Evolutionary conservation across 2,329 filamentous ascomycete genomes (phyloP).

Genomic region (Colletotrichum somersetense): DNA sequence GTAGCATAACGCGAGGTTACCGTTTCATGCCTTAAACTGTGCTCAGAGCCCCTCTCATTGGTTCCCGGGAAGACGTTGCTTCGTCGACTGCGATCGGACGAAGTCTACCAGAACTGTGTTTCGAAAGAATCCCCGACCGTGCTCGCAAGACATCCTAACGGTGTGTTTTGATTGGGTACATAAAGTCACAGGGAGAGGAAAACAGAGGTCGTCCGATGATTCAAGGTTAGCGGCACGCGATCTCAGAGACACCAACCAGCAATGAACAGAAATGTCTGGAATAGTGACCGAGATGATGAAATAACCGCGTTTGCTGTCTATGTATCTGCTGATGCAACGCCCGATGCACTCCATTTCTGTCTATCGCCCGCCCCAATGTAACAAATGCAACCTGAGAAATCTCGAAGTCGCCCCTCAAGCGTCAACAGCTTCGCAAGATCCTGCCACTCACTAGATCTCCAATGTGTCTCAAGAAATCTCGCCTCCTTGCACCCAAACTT

Average conservation of each 20-base stretch:
- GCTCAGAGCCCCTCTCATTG: neutral
- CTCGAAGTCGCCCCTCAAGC: neutral
- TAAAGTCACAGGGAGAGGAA: neutral
- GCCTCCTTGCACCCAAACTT: neutral
- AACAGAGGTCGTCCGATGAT: neutral
- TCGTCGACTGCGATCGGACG: neutral
- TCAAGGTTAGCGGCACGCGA: neutral
- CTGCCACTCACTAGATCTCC: neutral
- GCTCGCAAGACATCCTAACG: neutral
- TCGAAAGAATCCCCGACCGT: neutral
- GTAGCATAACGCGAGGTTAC: neutral
- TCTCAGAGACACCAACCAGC: neutral
- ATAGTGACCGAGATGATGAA: neutral
- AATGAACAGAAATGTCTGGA: neutral
- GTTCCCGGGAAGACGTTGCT: neutral
- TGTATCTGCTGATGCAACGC: neutral
- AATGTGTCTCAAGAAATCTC: neutral
- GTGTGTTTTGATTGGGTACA: neutral
- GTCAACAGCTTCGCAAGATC: neutral
- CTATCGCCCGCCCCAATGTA: too few species aligned
- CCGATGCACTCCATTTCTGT: neutral
- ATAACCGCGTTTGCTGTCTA: neutral
- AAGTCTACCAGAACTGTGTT: slow-evolving; percentile 1
- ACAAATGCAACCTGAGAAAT: neutral
- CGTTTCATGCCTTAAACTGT: neutral